A percentile compares a stretch with the other conserved stretches of the same genome.
Evolutionary conservation across 2,329 filamentous ascomycete genomes (phyloP).

Genomic region (Colletotrichum paranaense): DNA sequence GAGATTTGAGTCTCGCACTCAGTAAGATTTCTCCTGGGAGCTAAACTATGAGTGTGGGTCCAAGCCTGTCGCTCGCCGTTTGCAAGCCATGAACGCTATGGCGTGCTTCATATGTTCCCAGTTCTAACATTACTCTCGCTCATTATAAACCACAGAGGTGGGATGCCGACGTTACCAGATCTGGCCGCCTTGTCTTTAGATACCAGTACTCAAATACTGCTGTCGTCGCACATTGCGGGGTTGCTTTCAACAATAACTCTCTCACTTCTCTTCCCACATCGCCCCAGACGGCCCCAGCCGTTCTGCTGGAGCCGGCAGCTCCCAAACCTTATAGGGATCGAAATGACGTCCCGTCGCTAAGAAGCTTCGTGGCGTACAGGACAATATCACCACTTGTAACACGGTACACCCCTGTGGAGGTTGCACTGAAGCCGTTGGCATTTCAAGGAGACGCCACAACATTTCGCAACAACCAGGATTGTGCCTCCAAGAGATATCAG

Average conservation of each 20-base stretch:
- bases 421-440: neutral
- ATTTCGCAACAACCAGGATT: too few relatives aligned
- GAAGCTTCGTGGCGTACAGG: neutral
- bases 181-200: neutral
- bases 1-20: too few relatives aligned
- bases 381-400: slow-evolving; percentile 12
- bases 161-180: neutral
- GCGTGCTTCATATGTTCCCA: neutral
- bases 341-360: neutral
- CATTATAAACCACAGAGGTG: neutral
- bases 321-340: neutral
- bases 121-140: too few relatives aligned
- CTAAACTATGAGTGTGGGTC: too few relatives aligned
- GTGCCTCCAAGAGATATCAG: neutral
- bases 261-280: neutral
- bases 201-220: neutral
- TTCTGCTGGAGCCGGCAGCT: neutral
- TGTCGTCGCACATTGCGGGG: neutral
- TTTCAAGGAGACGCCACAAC: neutral
- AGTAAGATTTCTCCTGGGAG: neutral
- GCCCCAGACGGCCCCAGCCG: neutral
- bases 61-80: neutral
- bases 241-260: neutral
- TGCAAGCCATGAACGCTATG: neutral
- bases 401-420: neutral